Evolutionary conservation across 2,329 filamentous ascomycete species (phyloP), one percentile per base, ranked within the genome.

Genomic region (Colletotrichum sojae): DNA sequence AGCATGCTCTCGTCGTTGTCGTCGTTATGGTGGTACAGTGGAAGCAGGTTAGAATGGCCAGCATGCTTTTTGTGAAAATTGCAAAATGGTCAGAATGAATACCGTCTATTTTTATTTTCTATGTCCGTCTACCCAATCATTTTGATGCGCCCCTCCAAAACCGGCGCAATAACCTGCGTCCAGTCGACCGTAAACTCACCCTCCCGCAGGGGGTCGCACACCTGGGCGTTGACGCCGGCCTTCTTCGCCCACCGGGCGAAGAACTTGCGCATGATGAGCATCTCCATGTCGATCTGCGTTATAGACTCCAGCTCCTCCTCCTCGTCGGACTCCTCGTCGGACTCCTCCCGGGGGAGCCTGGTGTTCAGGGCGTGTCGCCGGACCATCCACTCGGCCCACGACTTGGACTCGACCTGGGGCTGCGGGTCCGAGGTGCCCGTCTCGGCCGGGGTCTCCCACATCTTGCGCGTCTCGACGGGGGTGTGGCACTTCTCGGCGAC

Each of bases 121-220:
- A 31, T 20, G 5, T 61, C 27, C 31, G 31, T 36, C 10, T 68
- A 63, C 25, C 67, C 75, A 3, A 86, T 76, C 77, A 85, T 86
- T 39, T 77, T 78, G 49, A 97, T 97, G 55, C 94, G 87, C 1
- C 93, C 94, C 77, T 97, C 94, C 9, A 95, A 70, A 65, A 87
- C 86, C 1, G 94, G 94, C 63, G 91, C 89, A 78, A 97, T 95
- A 2, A 93, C 91, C 70, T 88, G 89, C 9, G 93, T 95, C 94
- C 94, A 97, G 72, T 91, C 86, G 39, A 92, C 89, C 58, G 90
- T 86, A 52, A 84, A 83, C 69, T 90, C 89, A 0, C 83, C 86
- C 58, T 89, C 84, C 66, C 86, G 84, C 68, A 93, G 85, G 16
- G 87, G 85, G 67, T 88, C 86, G 48, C 83, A 86, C 12, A 83